These are phyloP conservation scores for Colletotrichum sp. DNA, from an alignment of 2,329 filamentous ascomycete genomes.

Conservation along the genomic window DNA sequence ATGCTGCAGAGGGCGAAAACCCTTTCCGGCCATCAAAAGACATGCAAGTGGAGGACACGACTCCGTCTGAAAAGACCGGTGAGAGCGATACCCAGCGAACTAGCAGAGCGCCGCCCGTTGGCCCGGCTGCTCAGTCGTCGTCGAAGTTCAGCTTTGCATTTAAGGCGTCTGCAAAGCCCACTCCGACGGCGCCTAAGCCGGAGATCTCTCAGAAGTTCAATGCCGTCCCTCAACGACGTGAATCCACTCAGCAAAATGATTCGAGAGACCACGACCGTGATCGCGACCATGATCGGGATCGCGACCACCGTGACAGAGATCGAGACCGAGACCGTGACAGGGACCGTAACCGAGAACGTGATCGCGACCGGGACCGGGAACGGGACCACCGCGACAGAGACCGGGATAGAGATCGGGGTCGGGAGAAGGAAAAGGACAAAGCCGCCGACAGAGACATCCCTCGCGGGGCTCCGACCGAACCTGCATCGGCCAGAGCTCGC, in stretches of 20 bases:
- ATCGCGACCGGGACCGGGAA: conserved; percentile 20
- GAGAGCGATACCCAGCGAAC: conserved; percentile 59
- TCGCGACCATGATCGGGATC: conserved; percentile 31
- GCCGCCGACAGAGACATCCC: conserved; percentile 52
- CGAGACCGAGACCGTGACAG: conserved; percentile 27
- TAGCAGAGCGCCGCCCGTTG: conserved; percentile 56
- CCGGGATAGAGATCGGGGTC: conserved; percentile 32
- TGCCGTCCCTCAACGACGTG: conserved; percentile 59
- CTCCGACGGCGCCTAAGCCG: conserved; percentile 62
- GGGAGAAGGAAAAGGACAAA: conserved; percentile 41
- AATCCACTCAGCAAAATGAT: conserved; percentile 36
- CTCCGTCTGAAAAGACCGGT: conserved; percentile 40
- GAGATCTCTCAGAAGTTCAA: conserved; percentile 75
- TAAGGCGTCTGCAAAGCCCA: conserved; percentile 72
- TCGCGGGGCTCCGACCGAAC: conserved; percentile 57
- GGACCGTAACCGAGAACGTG: conserved; percentile 36
- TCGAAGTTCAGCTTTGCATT: conserved; percentile 94
- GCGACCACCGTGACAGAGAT: conserved; percentile 30
- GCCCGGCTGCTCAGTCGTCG: conserved; percentile 55
- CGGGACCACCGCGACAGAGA: conserved; percentile 25
- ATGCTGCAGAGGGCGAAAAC: conserved; percentile 58
- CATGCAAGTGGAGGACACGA: conserved; percentile 67
- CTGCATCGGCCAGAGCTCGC: conserved; percentile 52
- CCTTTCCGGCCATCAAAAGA: conserved; percentile 70
- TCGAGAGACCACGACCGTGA: conserved; percentile 8